Evolutionary conservation across 345 rosid genomes (phyloP), one percentile per base, ranked within the genome.

Genomic region (Trapa incisa): DNA sequence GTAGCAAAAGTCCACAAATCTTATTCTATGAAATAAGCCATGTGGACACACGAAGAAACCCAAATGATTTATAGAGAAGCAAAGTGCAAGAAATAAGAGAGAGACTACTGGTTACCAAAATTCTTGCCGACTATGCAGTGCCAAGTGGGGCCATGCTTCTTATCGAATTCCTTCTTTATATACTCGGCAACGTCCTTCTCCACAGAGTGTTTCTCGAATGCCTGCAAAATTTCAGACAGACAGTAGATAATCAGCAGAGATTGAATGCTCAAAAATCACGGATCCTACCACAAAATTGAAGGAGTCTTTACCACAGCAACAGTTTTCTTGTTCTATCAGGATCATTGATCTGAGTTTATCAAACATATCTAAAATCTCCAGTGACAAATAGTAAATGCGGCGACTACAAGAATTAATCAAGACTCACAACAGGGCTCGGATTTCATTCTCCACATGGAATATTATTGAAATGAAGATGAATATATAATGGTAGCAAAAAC

Each of bases 91-190:
- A 2, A 45, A 11, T 45, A 11, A 45, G 43, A 8, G 43, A 45
- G 5, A 68, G 68, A 22, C 54, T 60, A 63, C 37, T 69, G 65
- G 73, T 78, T 80, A 94, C 99, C 99, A 64, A 94, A 94, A 85
- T 94, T 94, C 74, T 95, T 90, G 70, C 99, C 97, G 22, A 94
- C 99, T 68, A 94, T 94, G 89, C 99, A 94, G 79, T 94, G 99
- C 99, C 99, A 94, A 75, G 99, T 94, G 71, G 93, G 89, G 37
- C 98, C 98, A 61, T 93, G 94, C 76, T 75, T 90, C 80, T 75
- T 87, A 75, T 93, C 98, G 74, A 93, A 93, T 78, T 90, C 98
- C 84, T 92, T 92, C 86, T 93, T 93, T 68, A 93, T 93, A 68
- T 79, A 82, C 92, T 94, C 99, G 1, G 99, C 99, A 38, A 91